Evolutionary conservation across 768 basidiomycete genomes (phyloP), one percentile per base, ranked within the genome.

Genomic region (Butyriboletus loyo): DNA sequence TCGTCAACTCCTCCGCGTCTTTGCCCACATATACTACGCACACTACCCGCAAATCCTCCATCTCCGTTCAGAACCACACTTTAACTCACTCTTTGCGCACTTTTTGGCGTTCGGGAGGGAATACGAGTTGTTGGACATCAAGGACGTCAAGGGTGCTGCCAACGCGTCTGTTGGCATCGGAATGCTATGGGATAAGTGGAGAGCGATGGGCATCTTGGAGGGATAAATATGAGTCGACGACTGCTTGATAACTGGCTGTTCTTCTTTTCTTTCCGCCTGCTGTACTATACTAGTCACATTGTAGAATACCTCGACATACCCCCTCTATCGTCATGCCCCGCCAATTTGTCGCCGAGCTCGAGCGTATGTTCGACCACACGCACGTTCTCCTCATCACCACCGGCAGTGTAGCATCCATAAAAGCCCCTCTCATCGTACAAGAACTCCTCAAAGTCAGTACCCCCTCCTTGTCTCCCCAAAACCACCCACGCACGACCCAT

Each of bases 71-170:
- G 96, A 98, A 66, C 91, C 91, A 0, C 94, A 96, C 68, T 95
- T 96, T 75, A 96, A 96, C 70, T 96, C 93, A 4, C 84, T 98
- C 34, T 98, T 98, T 70, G 96, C 96, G 0, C 96, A 98, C 72
- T 99, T 97, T 74, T 77, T 98, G 46, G 93, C 95, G 1, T 98
- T 98, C 62, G 96, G 96, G 0, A 81, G 82, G 57, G 92, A 98
- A 70, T 98, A 95, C 70, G 91, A 98, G 63, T 68, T 98, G 54
- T 68, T 98, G 58, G 92, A 96, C 47, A 77, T 87, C 55, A 91
- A 87, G 71, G 96, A 98, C 66, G 82, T 97, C 66, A 87, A 81
- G 55, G 90, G 90, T 1, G 73, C 82, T 39, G 63, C 81, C 2
- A 79, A 77, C 44, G 72, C 80, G 6, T 71, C 77, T 4, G 87